These are phyloP conservation scores for Hypoxylon rubiginosum DNA, from an alignment of 2,329 filamentous ascomycete species.

Conservation along the genomic window DNA sequence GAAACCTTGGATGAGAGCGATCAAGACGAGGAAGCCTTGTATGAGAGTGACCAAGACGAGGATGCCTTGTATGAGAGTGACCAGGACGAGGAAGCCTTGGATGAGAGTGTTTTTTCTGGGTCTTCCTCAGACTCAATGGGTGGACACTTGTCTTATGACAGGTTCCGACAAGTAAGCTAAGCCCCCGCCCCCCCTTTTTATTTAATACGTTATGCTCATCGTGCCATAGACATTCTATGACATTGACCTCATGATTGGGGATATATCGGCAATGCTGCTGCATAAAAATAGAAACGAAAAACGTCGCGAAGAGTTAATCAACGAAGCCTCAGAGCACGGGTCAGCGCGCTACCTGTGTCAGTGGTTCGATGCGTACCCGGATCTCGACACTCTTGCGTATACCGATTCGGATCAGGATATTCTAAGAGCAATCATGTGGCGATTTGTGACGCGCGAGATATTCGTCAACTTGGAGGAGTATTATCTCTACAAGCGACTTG, in stretches of 20 bases:
- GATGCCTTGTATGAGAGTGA: neutral
- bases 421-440: neutral
- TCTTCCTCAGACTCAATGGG: too few relatives aligned
- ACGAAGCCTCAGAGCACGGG: too few relatives aligned
- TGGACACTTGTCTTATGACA: neutral
- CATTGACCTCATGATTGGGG: neutral
- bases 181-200: neutral
- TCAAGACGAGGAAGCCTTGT: too few relatives aligned
- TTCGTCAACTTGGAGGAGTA: neutral
- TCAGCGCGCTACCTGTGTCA: too few relatives aligned
- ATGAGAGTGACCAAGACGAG: too few relatives aligned
- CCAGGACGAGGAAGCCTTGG: neutral
- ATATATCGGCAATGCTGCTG: neutral
- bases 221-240: neutral
- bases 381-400: too few relatives aligned
- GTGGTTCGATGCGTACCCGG: too few relatives aligned
- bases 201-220: neutral
- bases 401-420: neutral
- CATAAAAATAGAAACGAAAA: too few relatives aligned
- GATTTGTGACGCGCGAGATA: neutral
- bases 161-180: neutral
- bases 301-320: neutral
- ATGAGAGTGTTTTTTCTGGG: too few relatives aligned
- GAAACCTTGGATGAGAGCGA: too few relatives aligned
- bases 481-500: too few relatives aligned